Conservation (phyloP, 78 protist species). For the Speleostelium caveatum region DNA sequence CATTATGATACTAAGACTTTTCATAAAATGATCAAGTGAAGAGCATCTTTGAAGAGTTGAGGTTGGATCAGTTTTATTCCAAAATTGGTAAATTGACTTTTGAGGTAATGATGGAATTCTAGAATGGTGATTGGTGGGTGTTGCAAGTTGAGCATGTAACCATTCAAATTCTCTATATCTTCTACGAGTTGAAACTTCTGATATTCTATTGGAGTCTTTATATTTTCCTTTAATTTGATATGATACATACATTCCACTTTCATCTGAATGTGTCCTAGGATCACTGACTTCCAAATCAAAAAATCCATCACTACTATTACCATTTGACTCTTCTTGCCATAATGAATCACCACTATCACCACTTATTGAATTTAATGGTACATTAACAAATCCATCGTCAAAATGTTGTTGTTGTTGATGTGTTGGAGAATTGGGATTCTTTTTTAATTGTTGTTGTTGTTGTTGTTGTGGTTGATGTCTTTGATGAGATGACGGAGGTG, state of each 20-base stretch:
- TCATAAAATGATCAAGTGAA: constrained; percentile 58
- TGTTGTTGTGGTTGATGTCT: background rate
- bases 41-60: constrained; percentile 43
- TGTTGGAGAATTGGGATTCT: background rate
- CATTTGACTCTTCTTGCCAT: constrained; percentile 66
- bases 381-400: constrained; percentile 63
- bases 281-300: constrained; percentile 67
- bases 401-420: background rate
- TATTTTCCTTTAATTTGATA: constrained; percentile 44
- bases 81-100: constrained; percentile 60
- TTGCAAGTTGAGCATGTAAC: constrained; percentile 49
- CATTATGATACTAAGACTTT: constrained; percentile 6
- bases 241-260: constrained; percentile 14
- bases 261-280: constrained; percentile 40
- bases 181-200: constrained; percentile 14
- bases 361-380: constrained; percentile 5
- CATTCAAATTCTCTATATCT: constrained; percentile 74
- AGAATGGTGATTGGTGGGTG: constrained; percentile 28
- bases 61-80: constrained; percentile 64
- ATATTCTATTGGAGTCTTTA: constrained; percentile 18
- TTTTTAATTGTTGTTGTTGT: constrained; percentile 7
- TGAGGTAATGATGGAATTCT: constrained; percentile 68
- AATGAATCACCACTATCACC: constrained; percentile 52
- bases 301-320: constrained; percentile 28
- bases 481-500: background rate